Conservation (phyloP, 2,329 filamentous ascomycete species). For the Botrytis sinoallii region DNA sequence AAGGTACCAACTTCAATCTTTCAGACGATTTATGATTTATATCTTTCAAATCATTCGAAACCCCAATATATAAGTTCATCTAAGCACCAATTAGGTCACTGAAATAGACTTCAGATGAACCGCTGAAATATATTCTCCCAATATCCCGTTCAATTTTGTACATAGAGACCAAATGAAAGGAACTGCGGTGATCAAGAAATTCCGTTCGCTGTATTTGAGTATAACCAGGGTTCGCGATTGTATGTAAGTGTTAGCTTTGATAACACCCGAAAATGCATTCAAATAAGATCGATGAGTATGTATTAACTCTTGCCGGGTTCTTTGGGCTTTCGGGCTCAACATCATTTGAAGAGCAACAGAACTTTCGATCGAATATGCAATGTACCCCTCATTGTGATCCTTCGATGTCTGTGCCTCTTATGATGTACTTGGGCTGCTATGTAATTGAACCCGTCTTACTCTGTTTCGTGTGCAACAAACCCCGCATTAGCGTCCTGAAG, state of each 20-base stretch:
- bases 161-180: background rate
- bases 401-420: background rate
- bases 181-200: background rate
- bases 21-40: background rate
- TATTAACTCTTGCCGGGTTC: background rate
- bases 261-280: background rate
- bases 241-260: background rate
- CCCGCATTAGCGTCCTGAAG: background rate
- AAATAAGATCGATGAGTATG: background rate
- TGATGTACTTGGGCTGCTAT: background rate
- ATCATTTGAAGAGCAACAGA: background rate
- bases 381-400: background rate
- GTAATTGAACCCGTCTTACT: background rate
- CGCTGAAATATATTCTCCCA: background rate
- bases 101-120: background rate
- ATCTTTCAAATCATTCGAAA: background rate
- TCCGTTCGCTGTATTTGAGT: background rate
- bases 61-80: background rate
- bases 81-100: background rate
- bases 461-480: background rate
- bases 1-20: too few relatives aligned
- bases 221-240: background rate
- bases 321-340: background rate
- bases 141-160: background rate
- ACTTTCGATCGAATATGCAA: background rate